Evolutionary conservation across 192 early-diverging fungal genomes (phyloP), one percentile per base, ranked within the genome.

Genomic region (Thamnidium elegans): DNA sequence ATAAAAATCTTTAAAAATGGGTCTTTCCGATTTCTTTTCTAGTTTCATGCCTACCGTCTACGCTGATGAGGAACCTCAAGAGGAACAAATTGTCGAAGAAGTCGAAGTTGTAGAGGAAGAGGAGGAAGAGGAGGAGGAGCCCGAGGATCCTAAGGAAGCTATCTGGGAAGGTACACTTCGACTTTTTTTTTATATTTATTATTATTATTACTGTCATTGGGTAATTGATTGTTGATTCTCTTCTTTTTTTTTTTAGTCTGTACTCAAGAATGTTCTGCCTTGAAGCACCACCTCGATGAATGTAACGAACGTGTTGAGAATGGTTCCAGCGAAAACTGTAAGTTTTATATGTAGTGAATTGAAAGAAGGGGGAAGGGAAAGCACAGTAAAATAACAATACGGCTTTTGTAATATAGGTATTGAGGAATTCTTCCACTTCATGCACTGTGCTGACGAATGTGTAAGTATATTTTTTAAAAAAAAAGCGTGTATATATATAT

Each of bases 371-470:
- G 1, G 8, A 13, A 4, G 30, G 50, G 6, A 54, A 32, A 46
- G 26, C 47, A n/a, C 13, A 43, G 11, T 11, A 15, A 15, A 30
- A 11, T 23, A 10, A 55, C 15, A 10, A 31, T 23, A n/a, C 9
- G 26, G 26, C 3, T 26, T 26, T 20, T 47, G 68, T 13, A 56
- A 32, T 44, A 21, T 56, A 80, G 79, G 79, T 63, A 80, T 79
- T 61, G 90, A 92, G 67, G 90, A 92, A 78, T 71, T 92, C 61
- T 86, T 89, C 68, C 90, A 90, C 81, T 86, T 92, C 68, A 75
- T 90, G 80, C 87, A 92, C 80, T 89, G 88, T 71, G 89, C 87
- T 50, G 87, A 89, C 74, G 67, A 84, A 54, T 92, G 90, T 75
- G 89, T 90, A 89, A 86, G 87, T 90, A 65, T 45, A 19, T 17